phyloP scores from a whole-genome alignment of 139 green algal genomes.

The Diplosphaera chodatii region DNA sequence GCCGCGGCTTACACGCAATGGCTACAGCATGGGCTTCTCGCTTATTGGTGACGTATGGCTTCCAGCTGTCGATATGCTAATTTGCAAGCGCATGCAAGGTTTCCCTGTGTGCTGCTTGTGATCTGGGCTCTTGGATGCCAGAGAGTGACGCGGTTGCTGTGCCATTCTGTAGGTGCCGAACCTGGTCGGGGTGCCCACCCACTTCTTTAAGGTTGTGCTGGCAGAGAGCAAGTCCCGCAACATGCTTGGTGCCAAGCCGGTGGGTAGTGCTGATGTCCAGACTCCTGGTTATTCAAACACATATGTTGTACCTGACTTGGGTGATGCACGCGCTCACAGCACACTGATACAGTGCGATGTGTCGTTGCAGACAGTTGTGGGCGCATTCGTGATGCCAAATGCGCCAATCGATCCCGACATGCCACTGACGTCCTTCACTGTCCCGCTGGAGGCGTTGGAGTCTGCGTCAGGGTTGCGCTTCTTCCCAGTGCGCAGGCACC shows the following conservation, averaged over 20 bases:
- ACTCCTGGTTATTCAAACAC: no score
- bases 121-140: no score
- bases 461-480: constrained; percentile 40
- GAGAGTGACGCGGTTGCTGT: no score
- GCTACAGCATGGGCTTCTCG: constrained; percentile 63
- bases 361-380: constrained; percentile 38
- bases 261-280: neutral
- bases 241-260: neutral
- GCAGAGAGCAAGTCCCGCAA: constrained; percentile 5
- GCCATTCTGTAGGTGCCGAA: constrained; percentile 57
- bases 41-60: constrained; percentile 51
- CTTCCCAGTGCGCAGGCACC: no score
- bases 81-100: no score
- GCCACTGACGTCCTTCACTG: constrained; percentile 66
- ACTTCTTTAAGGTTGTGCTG: constrained; percentile 86
- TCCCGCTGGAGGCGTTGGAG: constrained; percentile 71
- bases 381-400: constrained; percentile 84
- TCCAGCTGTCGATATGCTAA: no score
- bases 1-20: constrained; percentile 23
- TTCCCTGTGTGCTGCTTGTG: no score
- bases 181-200: constrained; percentile 83
- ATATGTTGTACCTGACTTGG: no score
- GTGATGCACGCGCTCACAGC: no score
- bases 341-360: no score
- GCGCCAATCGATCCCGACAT: constrained; percentile 52